Base-by-base conservation (phyloP, 768 basidiomycete species). In the Russula compacta region DNA sequence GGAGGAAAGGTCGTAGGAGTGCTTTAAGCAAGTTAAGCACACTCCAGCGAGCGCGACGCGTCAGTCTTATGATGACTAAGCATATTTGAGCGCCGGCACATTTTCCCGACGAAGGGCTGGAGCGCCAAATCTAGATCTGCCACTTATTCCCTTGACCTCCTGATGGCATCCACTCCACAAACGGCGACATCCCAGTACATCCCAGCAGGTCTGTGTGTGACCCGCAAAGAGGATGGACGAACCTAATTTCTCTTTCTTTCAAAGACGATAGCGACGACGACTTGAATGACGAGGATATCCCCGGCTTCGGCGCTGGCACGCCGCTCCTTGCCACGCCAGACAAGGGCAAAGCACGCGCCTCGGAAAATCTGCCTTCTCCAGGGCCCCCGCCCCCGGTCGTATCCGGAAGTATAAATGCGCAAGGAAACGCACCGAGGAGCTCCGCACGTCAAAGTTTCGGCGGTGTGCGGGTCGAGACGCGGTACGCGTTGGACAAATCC, bases 391-490 rank as follows among this genome's bases (percentile, higher is more conserved):
- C 72, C 14, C 72, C 73, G 44, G 74, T 78, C 1, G 68, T 90
- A 15, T 86, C 87, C 0, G 91, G 91, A 35, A 88, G 84, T 65
- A 90, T 92, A 68, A 83, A 84, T 12, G 83, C 79, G 62, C 73
- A 79, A 10, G 71, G 74, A 5, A 71, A 73, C 43, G 49, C 60
- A 5, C 19, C 63, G 10, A 57, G 76, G 70, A 38, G 68, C 33
- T 65, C 83, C 14, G 71, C 80, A 36, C 79, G 87, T 58, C 81
- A 83, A 68, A 88, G 78, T 3, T 77, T 94, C 11, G 93, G 91
- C n/a, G 93, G 92, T 21, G 79, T 97, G 51, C 84, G 82, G 67
- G 85, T 93, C 2, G 95, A 98, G 74, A 91, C 90, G 53, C 83
- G 95, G 90, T 90, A 71, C 48, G 81, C 69, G 19, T 63, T 19